Percentiles rank a stretch among this genome's conserved stretches.
These are phyloP conservation scores for Cladophialophora exuberans DNA, from an alignment of 2,329 filamentous ascomycete species.

Conservation along the genomic window DNA sequence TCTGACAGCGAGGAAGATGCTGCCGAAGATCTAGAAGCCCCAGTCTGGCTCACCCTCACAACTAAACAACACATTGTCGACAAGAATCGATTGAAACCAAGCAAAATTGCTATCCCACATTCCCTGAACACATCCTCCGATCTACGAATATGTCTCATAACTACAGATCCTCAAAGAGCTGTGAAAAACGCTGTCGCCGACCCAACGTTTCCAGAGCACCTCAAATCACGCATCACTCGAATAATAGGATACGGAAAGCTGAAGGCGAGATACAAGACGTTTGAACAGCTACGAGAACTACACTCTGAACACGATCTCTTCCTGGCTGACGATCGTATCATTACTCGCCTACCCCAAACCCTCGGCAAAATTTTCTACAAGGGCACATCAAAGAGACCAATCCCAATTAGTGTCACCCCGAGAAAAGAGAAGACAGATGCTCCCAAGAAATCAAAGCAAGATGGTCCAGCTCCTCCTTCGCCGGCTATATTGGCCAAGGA, in stretches of 20 bases:
- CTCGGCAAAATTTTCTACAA: conserved; percentile 96
- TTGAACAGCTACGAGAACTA: conserved; percentile 83
- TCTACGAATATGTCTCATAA: conserved; percentile 81
- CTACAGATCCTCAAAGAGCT: conserved; percentile 76
- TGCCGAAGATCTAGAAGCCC: conserved; percentile 53
- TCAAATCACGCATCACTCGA: conserved; percentile 69
- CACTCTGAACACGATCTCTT: conserved; percentile 88
- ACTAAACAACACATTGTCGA: conserved; percentile 72
- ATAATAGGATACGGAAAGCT: conserved; percentile 85
- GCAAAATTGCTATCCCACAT: conserved; percentile 79
- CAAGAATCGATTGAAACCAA: conserved; percentile 78
- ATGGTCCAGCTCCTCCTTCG: conserved; percentile 52
- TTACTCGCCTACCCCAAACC: conserved; percentile 69
- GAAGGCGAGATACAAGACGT: conserved; percentile 85
- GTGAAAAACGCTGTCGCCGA: conserved; percentile 88
- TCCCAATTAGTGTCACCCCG: conserved; percentile 75
- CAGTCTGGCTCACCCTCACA: conserved; percentile 65
- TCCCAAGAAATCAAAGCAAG: conserved; percentile 47
- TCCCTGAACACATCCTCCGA: conserved; percentile 69
- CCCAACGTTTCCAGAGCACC: conserved; percentile 68
- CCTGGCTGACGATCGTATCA: conserved; percentile 85
- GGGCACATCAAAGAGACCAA: conserved; percentile 77
- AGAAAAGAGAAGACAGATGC: conserved; percentile 62
- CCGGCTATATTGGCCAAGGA: conserved; percentile 74
- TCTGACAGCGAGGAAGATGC: conserved; percentile 52